Conservation (phyloP, 306 rosid species). For the Gillenia trifoliata region DNA sequence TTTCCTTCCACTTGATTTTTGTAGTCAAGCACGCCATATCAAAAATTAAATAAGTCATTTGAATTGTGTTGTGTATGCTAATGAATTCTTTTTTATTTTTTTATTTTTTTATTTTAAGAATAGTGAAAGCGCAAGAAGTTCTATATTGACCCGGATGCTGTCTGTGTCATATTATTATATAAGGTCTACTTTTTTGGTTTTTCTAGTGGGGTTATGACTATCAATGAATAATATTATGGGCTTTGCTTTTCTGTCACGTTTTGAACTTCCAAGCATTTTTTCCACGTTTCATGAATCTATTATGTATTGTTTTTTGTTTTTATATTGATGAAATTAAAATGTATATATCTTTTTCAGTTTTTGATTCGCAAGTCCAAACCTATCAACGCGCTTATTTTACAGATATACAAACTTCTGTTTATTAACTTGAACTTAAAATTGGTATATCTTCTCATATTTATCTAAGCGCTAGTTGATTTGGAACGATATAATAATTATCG, state of each 20-base stretch:
- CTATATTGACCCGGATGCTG: constrained; percentile 49
- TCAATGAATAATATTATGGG: background rate
- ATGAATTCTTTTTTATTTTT: background rate
- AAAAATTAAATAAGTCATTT: background rate
- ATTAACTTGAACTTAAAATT: too few relatives aligned
- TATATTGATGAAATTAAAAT: background rate
- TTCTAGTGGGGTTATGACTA: background rate
- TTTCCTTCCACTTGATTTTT: background rate
- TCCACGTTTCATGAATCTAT: constrained; percentile 41
- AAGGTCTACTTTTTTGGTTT: background rate
- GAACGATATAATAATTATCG: too few relatives aligned
- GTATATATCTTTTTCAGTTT: background rate
- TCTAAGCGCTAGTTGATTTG: too few relatives aligned
- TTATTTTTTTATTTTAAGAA: background rate
- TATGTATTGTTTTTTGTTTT: background rate
- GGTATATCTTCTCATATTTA: too few relatives aligned
- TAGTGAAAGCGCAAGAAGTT: constrained; percentile 16
- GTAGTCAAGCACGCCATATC: background rate
- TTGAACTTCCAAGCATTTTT: background rate
- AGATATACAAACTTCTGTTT: background rate
- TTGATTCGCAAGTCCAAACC: background rate
- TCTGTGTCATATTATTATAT: background rate
- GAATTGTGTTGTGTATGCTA: background rate
- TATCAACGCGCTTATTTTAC: background rate
- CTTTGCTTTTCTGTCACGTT: background rate